phyloP scores from a whole-genome alignment of 257 asterid species.

The Craterostigma plantagineum region DNA sequence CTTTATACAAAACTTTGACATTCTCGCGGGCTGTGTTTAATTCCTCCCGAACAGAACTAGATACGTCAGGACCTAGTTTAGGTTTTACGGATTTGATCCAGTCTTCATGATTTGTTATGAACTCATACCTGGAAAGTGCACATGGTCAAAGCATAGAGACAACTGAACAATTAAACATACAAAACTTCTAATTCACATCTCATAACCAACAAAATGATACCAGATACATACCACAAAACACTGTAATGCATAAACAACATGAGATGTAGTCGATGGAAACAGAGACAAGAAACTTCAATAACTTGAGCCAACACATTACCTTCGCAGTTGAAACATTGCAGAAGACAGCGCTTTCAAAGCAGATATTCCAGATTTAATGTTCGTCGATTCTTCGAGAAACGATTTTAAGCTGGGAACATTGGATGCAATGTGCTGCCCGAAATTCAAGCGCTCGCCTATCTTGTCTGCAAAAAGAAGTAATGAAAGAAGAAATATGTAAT shows the following conservation, averaged over 20 bases:
- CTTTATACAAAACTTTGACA: slow-evolving; percentile 55
- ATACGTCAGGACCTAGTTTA: slow-evolving; percentile 37
- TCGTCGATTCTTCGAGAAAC: slow-evolving; percentile 32
- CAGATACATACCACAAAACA: too few species aligned
- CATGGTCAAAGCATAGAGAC: slow-evolving; percentile 2
- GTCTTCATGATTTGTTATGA: slow-evolving; percentile 72
- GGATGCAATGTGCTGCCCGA: slow-evolving; percentile 59
- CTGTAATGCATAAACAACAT: too few species aligned
- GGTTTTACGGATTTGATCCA: slow-evolving; percentile 70
- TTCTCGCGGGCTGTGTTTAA: slow-evolving; percentile 38
- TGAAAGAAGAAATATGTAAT: too few species aligned
- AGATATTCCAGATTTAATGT: slow-evolving; percentile 41
- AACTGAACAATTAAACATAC: slow-evolving; percentile 3
- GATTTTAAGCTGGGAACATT: slow-evolving; percentile 57
- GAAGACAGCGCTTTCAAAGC: slow-evolving; percentile 52
- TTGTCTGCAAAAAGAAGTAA: slow-evolving; percentile 44
- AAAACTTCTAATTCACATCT: neutral
- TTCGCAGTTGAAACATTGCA: slow-evolving; percentile 57
- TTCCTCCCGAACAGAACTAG: slow-evolving; percentile 42
- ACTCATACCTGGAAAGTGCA: slow-evolving; percentile 53
- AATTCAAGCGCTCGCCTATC: slow-evolving; percentile 33
- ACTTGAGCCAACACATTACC: too few species aligned
- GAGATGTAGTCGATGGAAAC: too few species aligned
- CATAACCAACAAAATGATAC: neutral
- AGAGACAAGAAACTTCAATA: too few species aligned